Base-by-base conservation (phyloP, 2,329 filamentous ascomycete species). In the Conoideocrella luteorostrata region DNA sequence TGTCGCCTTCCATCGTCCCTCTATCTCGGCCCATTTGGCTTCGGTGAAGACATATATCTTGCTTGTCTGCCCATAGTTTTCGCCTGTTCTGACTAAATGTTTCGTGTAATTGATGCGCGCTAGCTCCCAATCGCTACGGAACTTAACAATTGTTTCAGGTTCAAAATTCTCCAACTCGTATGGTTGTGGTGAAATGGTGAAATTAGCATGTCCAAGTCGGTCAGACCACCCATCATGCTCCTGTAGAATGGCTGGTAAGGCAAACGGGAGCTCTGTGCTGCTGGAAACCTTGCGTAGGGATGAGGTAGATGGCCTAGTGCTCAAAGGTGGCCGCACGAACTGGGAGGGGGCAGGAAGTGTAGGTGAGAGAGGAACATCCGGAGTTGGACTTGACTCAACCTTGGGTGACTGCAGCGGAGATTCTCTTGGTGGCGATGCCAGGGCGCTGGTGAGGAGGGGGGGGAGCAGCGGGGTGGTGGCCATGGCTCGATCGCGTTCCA, bases 161-260 rank as follows among this genome's bases (percentile, higher is more conserved):
- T 84, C 80, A 49, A 78, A 78, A 3, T 59, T 59, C 13, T 80
- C 74, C 0, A 88, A 84, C 7, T 78, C 64, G 57, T 95, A 95
- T 0, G 90, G 91, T 59, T 83, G 78, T 0, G 90, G 90, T 18
- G 78, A 69, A 53, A 97, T 94, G 55, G 79, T 90, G 62, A 94
- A 96, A 68, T 97, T 95, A 51, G 90, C 90, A 60, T 97, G 90
- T 22, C 91, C 91, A 12, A 97, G 78, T 45, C 80, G 81, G 57
- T 84, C 79, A 1, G 87, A 84, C 91, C 91, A 96, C 52, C 84
- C 80, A 59, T 95, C 88, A 39, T 82, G 74, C 5, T 81, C 78
- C 44, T 85, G 79, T 24, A 82, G 68, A 50, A 89, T 79, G 4
- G 78, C 74, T 4, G 82, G 78, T 13, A 85, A 77, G 4, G 77